Evolutionary conservation across 352 stramenopile genomes (phyloP).

Genomic region (Blastocystis sp.): DNA sequence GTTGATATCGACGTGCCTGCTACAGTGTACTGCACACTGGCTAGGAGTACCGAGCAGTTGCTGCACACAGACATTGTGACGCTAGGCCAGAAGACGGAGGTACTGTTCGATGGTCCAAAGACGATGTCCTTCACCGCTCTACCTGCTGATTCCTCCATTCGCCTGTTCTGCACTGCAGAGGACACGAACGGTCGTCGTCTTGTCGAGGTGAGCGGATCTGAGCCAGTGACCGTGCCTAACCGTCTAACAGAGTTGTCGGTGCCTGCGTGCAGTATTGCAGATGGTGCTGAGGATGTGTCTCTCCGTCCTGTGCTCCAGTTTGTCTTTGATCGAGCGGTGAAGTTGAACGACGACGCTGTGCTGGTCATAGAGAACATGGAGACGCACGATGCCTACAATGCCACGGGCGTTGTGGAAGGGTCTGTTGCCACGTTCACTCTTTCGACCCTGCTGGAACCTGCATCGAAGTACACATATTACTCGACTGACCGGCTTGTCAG

Average conservation of each 20-base stretch:
- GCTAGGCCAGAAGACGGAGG: neutral
- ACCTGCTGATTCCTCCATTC: neutral
- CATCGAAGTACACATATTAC: neutral
- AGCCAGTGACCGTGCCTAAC: neutral
- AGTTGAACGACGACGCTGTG: neutral
- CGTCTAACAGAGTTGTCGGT: neutral
- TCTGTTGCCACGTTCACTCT: neutral
- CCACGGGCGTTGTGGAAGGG: neutral
- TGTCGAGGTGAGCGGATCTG: neutral
- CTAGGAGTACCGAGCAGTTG: neutral
- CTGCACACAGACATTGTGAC: neutral
- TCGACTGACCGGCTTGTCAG: neutral
- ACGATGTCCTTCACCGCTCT: neutral
- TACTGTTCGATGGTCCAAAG: neutral
- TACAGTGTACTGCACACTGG: neutral
- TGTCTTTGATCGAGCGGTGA: neutral
- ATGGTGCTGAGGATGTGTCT: constrained; percentile 8
- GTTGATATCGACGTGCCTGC: neutral
- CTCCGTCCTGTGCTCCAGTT: neutral
- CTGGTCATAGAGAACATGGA: constrained; percentile 6
- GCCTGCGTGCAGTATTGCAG: neutral
- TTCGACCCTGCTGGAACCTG: neutral
- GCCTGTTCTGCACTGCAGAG: neutral
- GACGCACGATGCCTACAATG: neutral
- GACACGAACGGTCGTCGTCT: neutral